Evolutionary conservation across 1,284 basidiomycete genomes (phyloP), one percentile per base, ranked within the genome.

Genomic region (Sanguinoderma infundibulare): DNA sequence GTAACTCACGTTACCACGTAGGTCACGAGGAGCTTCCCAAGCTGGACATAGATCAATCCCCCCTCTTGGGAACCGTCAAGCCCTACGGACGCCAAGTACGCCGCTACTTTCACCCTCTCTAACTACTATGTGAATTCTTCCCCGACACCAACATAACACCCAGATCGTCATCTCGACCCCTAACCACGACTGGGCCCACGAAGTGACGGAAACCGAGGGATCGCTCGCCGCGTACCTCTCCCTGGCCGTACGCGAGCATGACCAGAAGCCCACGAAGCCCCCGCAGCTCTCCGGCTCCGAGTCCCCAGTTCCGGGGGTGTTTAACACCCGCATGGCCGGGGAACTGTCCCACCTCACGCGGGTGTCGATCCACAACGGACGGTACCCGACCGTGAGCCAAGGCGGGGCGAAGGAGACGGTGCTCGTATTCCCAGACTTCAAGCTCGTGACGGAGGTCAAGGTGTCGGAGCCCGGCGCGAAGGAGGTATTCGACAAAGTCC

Each of bases 351-450:
- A 86, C 56, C 79, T 84, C 3, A 81, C 78, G 17, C 80, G 82
- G 38, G 82, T 94, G 58, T 89, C 91, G 6, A 88, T 95, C 50
- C 82, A 94, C 35, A 91, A 95, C 70, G 91, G 92, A 40, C 94
- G 90, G 68, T 92, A 95, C 72, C 79, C 80, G 52, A 86, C 88
- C 12, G 72, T 91, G 49, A 84, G 81, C 40, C 79, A 82, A 40
- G 81, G 90, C 67, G 75, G 82, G 54, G 81, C 85, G 55, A 75
- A 80, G 50, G 89, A 94, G 63, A 91, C 90, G 0, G 89, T 94
- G 17, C 81, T 98, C 52, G 84, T 98, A 1, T 87, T 98, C 70
- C 96, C 96, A 5, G 96, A 98, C 76, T 98, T 90, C 80, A 94
- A 89, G 68, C 81, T 94, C 53, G 83, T 95, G 24, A 81, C 84